Evolutionary conservation across 1,139 yeast genomes (phyloP).

Genomic region (Dujonia santamariae): DNA sequence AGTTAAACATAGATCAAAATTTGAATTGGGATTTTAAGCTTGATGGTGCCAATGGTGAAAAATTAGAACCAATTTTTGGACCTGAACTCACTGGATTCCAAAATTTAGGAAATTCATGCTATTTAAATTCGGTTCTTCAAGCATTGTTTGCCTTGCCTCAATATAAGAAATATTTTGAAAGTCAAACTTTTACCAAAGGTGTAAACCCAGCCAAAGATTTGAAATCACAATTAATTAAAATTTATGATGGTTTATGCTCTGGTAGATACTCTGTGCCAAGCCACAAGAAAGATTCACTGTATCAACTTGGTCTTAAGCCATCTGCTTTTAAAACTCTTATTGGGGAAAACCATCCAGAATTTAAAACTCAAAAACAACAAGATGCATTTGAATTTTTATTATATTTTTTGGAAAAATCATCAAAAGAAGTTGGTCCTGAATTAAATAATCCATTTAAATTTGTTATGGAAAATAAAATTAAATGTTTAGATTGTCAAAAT

Average conservation of each 20-base stretch:
- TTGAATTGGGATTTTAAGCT: conserved; percentile 89
- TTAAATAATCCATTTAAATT: conserved; percentile 60
- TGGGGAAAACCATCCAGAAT: conserved; percentile 79
- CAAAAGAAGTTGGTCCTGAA: conserved; percentile 44
- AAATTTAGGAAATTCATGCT: conserved; percentile 92
- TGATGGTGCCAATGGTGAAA: conserved; percentile 69
- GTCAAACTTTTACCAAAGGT: conserved; percentile 25
- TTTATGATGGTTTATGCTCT: conserved; percentile 75
- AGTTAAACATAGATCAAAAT: conserved; percentile 88
- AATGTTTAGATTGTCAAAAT: conserved; percentile 59
- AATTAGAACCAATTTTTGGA: conserved; percentile 64
- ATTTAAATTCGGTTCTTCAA: conserved; percentile 79
- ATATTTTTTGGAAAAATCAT: conserved; percentile 63
- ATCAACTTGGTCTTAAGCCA: conserved; percentile 78
- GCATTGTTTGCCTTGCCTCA: conserved; percentile 41
- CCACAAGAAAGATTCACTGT: conserved; percentile 40
- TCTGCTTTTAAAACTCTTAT: conserved; percentile 69
- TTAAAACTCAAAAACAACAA: conserved; percentile 84
- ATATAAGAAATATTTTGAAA: conserved; percentile 38
- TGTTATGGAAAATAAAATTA: conserved; percentile 59
- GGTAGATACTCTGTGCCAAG: conserved; percentile 68
- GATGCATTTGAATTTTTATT: conserved; percentile 90
- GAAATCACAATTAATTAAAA: conserved; percentile 67
- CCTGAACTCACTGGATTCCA: conserved; percentile 74
- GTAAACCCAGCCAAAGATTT: conserved; percentile 64